Percentiles rank a stretch among this genome's conserved stretches.
Conservation (phyloP, 2,329 filamentous ascomycete genomes). For the Drechslera avenae region DNA sequence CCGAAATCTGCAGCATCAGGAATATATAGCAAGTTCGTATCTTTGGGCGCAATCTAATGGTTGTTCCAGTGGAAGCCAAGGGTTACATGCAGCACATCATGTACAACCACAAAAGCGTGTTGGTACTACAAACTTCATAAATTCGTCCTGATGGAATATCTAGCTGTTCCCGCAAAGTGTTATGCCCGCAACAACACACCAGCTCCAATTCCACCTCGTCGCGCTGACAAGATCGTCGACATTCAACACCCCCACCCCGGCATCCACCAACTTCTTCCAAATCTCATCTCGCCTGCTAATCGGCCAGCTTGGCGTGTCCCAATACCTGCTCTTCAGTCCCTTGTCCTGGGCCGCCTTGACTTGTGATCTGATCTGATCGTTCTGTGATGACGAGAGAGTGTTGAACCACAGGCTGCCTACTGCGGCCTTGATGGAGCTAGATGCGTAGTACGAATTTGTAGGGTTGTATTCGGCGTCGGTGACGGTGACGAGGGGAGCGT, state of each 20-base stretch:
- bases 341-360: constrained; percentile 20
- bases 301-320: constrained; percentile 32
- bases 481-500: constrained; percentile 62
- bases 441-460: constrained; percentile 38
- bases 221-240: constrained; percentile 27
- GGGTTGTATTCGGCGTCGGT: constrained; percentile 27
- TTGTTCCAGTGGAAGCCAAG: no score
- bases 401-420: constrained; percentile 23
- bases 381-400: constrained; percentile 17
- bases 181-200: constrained; percentile 34
- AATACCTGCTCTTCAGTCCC: constrained; percentile 30
- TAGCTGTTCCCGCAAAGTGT: constrained; percentile 32
- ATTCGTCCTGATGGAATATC: background rate
- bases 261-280: constrained; percentile 23
- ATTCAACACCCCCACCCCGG: constrained; percentile 26
- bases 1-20: no score
- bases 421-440: constrained; percentile 26
- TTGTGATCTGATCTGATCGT: background rate
- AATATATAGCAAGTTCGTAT: no score
- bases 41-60: no score
- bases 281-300: constrained; percentile 25
- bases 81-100: no score
- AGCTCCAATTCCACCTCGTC: constrained; percentile 20
- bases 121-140: no score
- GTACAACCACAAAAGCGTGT: no score